These are phyloP conservation scores for Leucosporidium creatinivorum DNA, from an alignment of 768 basidiomycete genomes.

Conservation along the genomic window DNA sequence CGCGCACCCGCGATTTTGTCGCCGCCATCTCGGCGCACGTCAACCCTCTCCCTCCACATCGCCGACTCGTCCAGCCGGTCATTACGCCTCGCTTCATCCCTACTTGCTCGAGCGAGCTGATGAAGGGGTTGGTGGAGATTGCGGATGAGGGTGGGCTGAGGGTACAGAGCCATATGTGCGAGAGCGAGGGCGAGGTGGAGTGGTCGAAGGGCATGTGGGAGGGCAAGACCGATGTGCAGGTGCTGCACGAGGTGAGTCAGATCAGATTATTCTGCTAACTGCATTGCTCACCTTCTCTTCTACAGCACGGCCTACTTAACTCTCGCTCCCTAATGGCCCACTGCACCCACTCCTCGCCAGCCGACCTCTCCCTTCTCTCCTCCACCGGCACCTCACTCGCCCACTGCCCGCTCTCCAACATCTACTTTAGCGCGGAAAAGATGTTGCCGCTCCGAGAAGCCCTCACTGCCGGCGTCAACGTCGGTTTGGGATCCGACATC, in stretches of 20 bases:
- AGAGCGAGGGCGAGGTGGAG: constrained; percentile 66
- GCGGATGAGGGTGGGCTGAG: constrained; percentile 48
- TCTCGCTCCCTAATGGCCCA: constrained; percentile 71
- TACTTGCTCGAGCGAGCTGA: constrained; percentile 68
- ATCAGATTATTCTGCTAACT: background rate
- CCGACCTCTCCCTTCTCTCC: constrained; percentile 52
- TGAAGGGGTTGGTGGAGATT: constrained; percentile 57
- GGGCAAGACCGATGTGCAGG: constrained; percentile 57
- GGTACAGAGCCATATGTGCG: constrained; percentile 77
- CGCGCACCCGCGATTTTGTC: constrained; percentile 55
- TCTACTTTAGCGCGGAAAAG: constrained; percentile 67
- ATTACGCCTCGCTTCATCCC: constrained; percentile 85
- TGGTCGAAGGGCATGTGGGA: constrained; percentile 60
- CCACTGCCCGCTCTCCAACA: constrained; percentile 82
- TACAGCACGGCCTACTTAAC: constrained; percentile 57
- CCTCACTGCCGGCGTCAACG: constrained; percentile 54
- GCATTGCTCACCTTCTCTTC: background rate
- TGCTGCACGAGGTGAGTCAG: constrained; percentile 59
- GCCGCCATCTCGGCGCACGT: constrained; percentile 48
- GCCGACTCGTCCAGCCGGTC: constrained; percentile 65
- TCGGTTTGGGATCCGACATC: constrained; percentile 78
- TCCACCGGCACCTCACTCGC: constrained; percentile 58
- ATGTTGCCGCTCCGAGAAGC: constrained; percentile 67
- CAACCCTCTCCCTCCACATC: constrained; percentile 46
- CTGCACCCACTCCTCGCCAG: constrained; percentile 66